A percentile compares a stretch with the other conserved stretches of the same genome.
Evolutionary conservation across 2,329 filamentous ascomycete genomes (phyloP).

Genomic region (Hawksworthiomyces lignivorus): DNA sequence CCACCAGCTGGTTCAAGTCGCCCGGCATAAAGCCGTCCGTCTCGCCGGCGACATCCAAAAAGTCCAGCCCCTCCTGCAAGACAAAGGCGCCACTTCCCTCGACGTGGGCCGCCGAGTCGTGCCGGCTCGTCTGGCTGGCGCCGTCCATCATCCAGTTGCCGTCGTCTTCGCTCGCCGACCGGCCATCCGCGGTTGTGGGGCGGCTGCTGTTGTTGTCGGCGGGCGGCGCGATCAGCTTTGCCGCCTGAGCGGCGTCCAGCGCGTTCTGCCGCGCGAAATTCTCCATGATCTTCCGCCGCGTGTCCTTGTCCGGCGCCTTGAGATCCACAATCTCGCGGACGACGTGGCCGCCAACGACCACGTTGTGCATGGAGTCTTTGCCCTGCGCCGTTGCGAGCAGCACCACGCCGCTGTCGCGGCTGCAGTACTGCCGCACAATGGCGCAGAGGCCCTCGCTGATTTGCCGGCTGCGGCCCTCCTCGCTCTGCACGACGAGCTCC

Average conservation of each 20-base stretch:
- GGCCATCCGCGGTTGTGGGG: slow-evolving; percentile 49
- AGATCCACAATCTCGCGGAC: slow-evolving; percentile 84
- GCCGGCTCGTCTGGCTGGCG: slow-evolving; percentile 45
- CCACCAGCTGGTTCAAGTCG: slow-evolving; percentile 77
- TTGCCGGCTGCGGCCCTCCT: slow-evolving; percentile 87
- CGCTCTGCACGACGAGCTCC: slow-evolving; percentile 85
- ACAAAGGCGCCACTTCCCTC: slow-evolving; percentile 54
- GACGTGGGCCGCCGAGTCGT: slow-evolving; percentile 21
- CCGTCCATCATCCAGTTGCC: slow-evolving; percentile 75
- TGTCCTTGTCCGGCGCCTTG: slow-evolving; percentile 89
- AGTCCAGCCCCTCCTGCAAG: slow-evolving; percentile 71
- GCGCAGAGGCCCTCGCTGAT: slow-evolving; percentile 83
- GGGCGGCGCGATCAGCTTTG: slow-evolving; percentile 23
- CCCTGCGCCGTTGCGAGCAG: slow-evolving; percentile 84
- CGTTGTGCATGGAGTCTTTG: slow-evolving; percentile 86
- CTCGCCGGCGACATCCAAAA: slow-evolving; percentile 84
- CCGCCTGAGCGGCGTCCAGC: slow-evolving; percentile 25
- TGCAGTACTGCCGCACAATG: slow-evolving; percentile 77
- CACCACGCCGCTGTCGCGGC: slow-evolving; percentile 70
- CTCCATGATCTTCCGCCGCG: slow-evolving; percentile 74
- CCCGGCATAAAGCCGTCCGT: slow-evolving; percentile 98
- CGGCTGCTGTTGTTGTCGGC: slow-evolving; percentile 34
- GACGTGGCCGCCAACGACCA: slow-evolving; percentile 84
- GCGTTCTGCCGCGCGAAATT: slow-evolving; percentile 58
- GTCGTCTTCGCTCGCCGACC: slow-evolving; percentile 40